Evolutionary conservation across 305 asterid species (phyloP), one percentile per base, ranked within the genome.

Genomic region (Fraxinus sp.): DNA sequence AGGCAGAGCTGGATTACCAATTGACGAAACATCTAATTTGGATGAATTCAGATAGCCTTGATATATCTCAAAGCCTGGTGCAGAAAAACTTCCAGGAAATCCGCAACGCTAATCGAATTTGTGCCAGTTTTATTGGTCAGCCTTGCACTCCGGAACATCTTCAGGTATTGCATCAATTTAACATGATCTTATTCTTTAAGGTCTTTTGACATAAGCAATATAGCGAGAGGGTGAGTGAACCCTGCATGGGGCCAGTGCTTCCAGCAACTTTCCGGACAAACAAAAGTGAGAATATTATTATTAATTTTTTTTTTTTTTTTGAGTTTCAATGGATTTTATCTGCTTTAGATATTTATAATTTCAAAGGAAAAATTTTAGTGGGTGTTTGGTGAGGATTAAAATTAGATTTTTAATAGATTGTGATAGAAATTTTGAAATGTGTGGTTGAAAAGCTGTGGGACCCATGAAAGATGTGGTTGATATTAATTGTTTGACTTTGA

Each of bases 111-210:
- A 90, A 92, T 89, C 85, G 91, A 80, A 85, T 79, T 79, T 77
- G 82, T 79, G 92, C 90, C 77, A 81, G 68, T 74, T 96, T 96
- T 90, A 74, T 91, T 80, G 99, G 98, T 72, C 95, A 90, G 79
- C 98, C 98, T 85, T 96, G 98, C 89, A 92, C 89, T 73, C 83
- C 93, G 52, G 97, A 91, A 89, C 87, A 86, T 88, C 92, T 96
- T 84, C 98, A 93, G 98, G 99, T 96, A 87, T 62, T 81, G 73
- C 64, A 26, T 77, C 36, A 22, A 28, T 66, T 66, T 66, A 14
- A 64, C 14, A 62, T 49, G 70, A 59, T 80, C 7, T 20, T 59
- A 36, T 77, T 39, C 79, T 36, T 80, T 80, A 4, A 78, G 76
- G 33, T 9, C 14, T 62, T 62, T 20, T 62, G 26, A 62, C 72